Evolutionary conservation across 2,329 filamentous ascomycete genomes (phyloP).

Genomic region (Arachnopeziza araneosa): DNA sequence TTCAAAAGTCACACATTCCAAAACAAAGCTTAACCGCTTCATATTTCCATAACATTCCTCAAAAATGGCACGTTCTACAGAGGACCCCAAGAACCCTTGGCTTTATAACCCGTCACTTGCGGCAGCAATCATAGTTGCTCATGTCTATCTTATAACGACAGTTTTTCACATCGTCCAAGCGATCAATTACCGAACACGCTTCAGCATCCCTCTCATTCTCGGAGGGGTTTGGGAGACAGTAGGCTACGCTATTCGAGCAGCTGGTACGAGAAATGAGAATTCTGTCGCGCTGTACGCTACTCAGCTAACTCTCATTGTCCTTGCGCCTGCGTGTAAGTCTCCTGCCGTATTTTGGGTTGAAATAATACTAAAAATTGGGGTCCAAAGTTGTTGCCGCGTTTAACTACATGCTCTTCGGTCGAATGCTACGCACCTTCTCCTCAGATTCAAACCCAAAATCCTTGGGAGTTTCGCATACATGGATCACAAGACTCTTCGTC

Average conservation of each 20-base stretch:
- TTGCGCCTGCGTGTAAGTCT: slow-evolving; percentile 6
- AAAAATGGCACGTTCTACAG: no score
- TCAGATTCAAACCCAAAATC: background rate
- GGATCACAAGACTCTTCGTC: background rate
- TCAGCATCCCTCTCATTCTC: slow-evolving; percentile 40
- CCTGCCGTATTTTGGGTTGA: background rate
- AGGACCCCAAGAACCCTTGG: slow-evolving; percentile 4
- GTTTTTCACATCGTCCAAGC: slow-evolving; percentile 24
- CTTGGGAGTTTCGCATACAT: slow-evolving; percentile 2
- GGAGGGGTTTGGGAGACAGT: slow-evolving; percentile 38
- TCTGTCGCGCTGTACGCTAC: slow-evolving; percentile 5
- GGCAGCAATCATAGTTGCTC: slow-evolving; percentile 37
- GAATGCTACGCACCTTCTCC: slow-evolving; percentile 5
- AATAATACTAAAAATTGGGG: background rate
- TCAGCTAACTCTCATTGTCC: slow-evolving; percentile 3
- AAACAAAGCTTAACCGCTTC: no score
- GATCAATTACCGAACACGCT: slow-evolving; percentile 13
- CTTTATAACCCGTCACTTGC: slow-evolving; percentile 40
- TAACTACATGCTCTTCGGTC: slow-evolving; percentile 10
- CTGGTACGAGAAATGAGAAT: background rate
- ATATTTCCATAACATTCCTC: no score
- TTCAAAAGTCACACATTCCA: no score
- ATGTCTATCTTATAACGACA: slow-evolving; percentile 28
- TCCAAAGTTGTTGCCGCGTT: slow-evolving; percentile 5
- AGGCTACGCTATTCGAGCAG: slow-evolving; percentile 1